A percentile compares a stretch with the other conserved stretches of the same genome.
phyloP scores from a whole-genome alignment of 768 basidiomycete genomes.

The Inosperma sp. region DNA sequence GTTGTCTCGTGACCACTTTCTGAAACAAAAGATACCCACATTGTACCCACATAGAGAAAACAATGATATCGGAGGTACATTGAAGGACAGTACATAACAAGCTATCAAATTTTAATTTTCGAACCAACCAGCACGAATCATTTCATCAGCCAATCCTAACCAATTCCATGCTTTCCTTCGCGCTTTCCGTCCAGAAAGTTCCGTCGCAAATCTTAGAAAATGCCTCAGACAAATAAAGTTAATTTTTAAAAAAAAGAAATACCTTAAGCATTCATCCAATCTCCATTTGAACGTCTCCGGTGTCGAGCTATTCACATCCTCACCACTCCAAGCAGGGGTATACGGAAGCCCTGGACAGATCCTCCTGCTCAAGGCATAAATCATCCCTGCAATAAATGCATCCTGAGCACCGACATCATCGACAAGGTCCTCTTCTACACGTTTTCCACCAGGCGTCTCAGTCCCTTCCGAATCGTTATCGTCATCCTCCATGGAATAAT shows the following conservation, averaged over 20 bases:
- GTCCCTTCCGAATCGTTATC: slow-evolving; percentile 58
- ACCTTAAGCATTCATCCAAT: slow-evolving; percentile 80
- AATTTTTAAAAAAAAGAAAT: not conserved
- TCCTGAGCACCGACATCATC: slow-evolving; percentile 79
- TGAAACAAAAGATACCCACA: not conserved
- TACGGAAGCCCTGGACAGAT: slow-evolving; percentile 76
- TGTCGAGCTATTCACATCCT: slow-evolving; percentile 26
- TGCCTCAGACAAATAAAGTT: not conserved
- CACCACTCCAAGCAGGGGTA: slow-evolving; percentile 49
- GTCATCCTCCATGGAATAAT: slow-evolving; percentile 39
- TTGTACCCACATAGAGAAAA: too few relatives aligned
- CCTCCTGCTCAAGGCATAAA: slow-evolving; percentile 69
- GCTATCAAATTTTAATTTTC: slow-evolving; percentile 27
- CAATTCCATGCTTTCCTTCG: slow-evolving; percentile 46
- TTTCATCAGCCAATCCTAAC: slow-evolving; percentile 69
- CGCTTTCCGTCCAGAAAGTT: slow-evolving; percentile 74
- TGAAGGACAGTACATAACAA: not conserved
- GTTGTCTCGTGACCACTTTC: not conserved
- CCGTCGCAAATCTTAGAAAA: slow-evolving; percentile 68
- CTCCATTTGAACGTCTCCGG: slow-evolving; percentile 61
- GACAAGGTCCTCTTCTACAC: slow-evolving; percentile 40
- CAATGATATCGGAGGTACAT: not conserved
- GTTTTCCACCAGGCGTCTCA: slow-evolving; percentile 43
- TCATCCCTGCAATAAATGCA: slow-evolving; percentile 85
- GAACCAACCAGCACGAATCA: slow-evolving; percentile 75